A percentile compares a stretch with the other conserved stretches of the same genome.
Conservation (phyloP, 2,329 filamentous ascomycete species). For the Colletotrichum sp. region DNA sequence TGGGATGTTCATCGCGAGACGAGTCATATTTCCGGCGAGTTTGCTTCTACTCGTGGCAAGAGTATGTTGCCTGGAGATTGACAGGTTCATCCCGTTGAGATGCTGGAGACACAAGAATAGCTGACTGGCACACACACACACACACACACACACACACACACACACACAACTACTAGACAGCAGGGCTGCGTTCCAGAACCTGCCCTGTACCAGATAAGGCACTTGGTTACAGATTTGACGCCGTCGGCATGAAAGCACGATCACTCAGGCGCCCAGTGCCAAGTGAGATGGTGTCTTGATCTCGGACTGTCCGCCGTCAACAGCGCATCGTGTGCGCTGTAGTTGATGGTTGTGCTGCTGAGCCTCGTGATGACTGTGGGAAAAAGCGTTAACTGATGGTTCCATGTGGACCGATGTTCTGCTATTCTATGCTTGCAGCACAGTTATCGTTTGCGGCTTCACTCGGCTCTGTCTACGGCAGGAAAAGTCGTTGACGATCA, state of each 20-base stretch:
- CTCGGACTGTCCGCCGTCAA: conserved; percentile 1
- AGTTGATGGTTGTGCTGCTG: not conserved
- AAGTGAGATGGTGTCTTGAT: not conserved
- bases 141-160: not conserved
- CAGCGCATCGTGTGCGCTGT: not conserved
- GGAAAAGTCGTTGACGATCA: not conserved
- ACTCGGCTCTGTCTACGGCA: not conserved
- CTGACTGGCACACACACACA: not conserved
- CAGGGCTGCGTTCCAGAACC: not conserved
- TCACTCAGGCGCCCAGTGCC: not conserved
- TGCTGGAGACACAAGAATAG: not conserved
- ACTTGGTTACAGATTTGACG: conserved; percentile 1
- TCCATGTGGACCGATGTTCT: not conserved
- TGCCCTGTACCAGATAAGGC: not conserved
- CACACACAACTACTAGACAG: not conserved
- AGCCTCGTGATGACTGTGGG: not conserved
- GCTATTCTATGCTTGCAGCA: not conserved
- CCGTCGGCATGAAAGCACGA: conserved; percentile 1
- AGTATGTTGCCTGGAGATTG: not conserved
- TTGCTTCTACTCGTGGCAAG: not conserved
- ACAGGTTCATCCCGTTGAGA: conserved; percentile 1
- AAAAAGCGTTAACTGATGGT: not conserved
- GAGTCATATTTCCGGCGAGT: not conserved
- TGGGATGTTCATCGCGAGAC: not conserved
- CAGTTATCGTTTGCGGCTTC: not conserved